These are phyloP conservation scores for Sedum album DNA, from an alignment of 164 flowering plant species.

Conservation along the genomic window DNA sequence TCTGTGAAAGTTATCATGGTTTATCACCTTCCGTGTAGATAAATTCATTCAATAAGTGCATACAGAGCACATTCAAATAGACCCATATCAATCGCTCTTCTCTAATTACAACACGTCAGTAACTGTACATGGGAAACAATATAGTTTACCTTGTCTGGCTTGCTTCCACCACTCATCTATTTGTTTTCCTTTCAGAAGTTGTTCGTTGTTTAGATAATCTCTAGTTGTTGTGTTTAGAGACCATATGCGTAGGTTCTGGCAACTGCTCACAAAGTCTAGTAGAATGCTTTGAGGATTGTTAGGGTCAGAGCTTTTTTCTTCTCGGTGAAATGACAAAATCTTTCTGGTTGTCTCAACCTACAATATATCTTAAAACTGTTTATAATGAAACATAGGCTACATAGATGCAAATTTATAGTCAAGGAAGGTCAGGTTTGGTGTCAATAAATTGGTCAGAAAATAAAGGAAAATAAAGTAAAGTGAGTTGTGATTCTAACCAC, in stretches of 20 bases:
- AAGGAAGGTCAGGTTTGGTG: background rate
- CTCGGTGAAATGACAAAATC: slow-evolving; percentile 84
- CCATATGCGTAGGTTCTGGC: slow-evolving; percentile 92
- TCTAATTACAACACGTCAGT: background rate
- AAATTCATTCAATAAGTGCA: background rate
- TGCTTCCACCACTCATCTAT: slow-evolving; percentile 99
- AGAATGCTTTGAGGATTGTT: slow-evolving; percentile 73
- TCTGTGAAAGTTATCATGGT: background rate
- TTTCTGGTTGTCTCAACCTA: slow-evolving; percentile 93
- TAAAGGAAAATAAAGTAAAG: background rate
- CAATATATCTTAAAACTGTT: slow-evolving; percentile 6
- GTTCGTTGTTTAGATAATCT: slow-evolving; percentile 83
- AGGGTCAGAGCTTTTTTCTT: slow-evolving; percentile 76
- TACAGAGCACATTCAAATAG: background rate
- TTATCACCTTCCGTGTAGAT: background rate
- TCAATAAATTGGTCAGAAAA: background rate
- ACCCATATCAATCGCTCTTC: background rate
- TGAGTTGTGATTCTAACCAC: slow-evolving; percentile 23
- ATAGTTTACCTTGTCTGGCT: slow-evolving; percentile 65
- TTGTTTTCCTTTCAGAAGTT: slow-evolving; percentile 95
- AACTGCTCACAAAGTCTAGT: slow-evolving; percentile 92
- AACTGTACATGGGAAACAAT: background rate
- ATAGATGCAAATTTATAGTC: background rate
- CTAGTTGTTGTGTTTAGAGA: slow-evolving; percentile 73
- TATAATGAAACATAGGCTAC: background rate